Evolutionary conservation across 2,329 filamentous ascomycete genomes (phyloP).

Genomic region (Talaromyces rugulosus): DNA sequence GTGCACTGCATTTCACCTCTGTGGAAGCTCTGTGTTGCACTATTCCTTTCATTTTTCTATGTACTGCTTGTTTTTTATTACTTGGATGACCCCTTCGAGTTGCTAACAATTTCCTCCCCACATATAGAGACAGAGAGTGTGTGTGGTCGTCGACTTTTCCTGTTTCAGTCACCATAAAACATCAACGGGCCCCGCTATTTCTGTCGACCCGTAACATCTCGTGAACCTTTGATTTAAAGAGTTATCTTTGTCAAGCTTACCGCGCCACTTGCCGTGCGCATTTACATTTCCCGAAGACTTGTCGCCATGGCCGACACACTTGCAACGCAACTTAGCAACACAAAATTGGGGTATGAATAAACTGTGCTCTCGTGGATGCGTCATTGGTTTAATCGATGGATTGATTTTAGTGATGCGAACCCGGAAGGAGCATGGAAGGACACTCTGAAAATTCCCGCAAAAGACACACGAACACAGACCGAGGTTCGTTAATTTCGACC

Average conservation of each 20-base stretch:
- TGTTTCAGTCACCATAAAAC: slow-evolving; percentile 5
- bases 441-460: slow-evolving; percentile 42
- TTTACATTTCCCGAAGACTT: background rate
- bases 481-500: slow-evolving; percentile 33
- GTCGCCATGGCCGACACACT: slow-evolving; percentile 41
- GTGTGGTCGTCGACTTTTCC: background rate
- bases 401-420: slow-evolving; percentile 31
- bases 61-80: background rate
- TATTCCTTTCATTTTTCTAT: background rate
- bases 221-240: background rate
- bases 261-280: background rate
- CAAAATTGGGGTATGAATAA: slow-evolving; percentile 37
- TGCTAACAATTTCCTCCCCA: background rate
- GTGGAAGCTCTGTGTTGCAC: background rate
- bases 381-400: slow-evolving; percentile 13
- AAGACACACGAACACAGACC: slow-evolving; percentile 48
- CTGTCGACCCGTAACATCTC: background rate
- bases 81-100: background rate
- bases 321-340: slow-evolving; percentile 42
- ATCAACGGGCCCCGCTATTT: slow-evolving; percentile 3
- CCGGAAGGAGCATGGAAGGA: slow-evolving; percentile 42
- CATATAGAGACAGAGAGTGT: background rate
- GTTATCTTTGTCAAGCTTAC: background rate
- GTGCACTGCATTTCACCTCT: background rate
- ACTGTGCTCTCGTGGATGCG: slow-evolving; percentile 4